These are phyloP conservation scores for Blastobotrys apis DNA, from an alignment of 1,139 yeast species.

Conservation along the genomic window DNA sequence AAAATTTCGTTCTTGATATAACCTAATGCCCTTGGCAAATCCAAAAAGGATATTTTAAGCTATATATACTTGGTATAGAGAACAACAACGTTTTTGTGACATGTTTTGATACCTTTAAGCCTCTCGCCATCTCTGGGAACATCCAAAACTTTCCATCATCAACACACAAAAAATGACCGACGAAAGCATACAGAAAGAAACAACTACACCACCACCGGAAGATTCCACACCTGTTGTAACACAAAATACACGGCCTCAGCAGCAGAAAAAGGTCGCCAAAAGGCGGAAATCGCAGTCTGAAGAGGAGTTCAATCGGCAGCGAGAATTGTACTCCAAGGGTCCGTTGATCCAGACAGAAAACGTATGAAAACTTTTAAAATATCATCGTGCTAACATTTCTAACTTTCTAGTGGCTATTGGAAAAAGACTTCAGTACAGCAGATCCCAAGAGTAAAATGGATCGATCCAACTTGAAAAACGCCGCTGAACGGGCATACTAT, in stretches of 20 bases:
- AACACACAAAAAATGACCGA: neutral
- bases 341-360: slow-evolving; percentile 29
- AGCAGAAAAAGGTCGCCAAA: slow-evolving; percentile 14
- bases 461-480: slow-evolving; percentile 30
- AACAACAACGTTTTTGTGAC: too few species aligned
- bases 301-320: slow-evolving; percentile 31
- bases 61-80: too few species aligned
- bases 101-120: too few species aligned
- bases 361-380: slow-evolving; percentile 15
- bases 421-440: slow-evolving; percentile 19
- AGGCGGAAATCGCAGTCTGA: slow-evolving; percentile 34
- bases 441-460: slow-evolving; percentile 26
- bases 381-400: neutral
- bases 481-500: slow-evolving; percentile 36
- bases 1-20: neutral
- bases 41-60: too few species aligned
- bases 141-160: neutral
- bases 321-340: slow-evolving; percentile 27
- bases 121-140: too few species aligned
- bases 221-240: neutral
- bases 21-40: too few species aligned
- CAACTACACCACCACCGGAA: neutral
- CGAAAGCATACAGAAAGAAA: neutral
- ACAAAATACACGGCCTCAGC: neutral
- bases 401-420: slow-evolving; percentile 23